A percentile compares a stretch with the other conserved stretches of the same genome.
phyloP scores from a whole-genome alignment of 495 filamentous ascomycete species.

The Neurospora sp. region DNA sequence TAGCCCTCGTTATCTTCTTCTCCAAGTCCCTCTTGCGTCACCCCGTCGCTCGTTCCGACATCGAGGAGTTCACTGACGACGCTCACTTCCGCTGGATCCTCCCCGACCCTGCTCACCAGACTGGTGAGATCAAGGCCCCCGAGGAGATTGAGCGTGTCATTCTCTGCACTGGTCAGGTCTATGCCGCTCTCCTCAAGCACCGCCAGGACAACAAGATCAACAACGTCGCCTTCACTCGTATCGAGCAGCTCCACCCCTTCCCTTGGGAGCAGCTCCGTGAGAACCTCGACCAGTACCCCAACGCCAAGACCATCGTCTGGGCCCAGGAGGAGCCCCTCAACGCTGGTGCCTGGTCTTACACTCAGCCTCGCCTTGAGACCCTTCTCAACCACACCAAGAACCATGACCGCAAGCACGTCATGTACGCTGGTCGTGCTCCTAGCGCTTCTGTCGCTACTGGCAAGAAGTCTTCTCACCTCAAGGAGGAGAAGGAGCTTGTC shows the following conservation, averaged over 20 bases:
- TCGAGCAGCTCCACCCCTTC: conserved; percentile 98
- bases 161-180: conserved; percentile 91
- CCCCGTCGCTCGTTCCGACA: conserved; percentile 74
- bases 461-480: conserved; percentile 75
- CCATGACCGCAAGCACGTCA: conserved; percentile 87
- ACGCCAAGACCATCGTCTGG: conserved; percentile 94
- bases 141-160: conserved; percentile 91
- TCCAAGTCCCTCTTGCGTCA: conserved; percentile 90
- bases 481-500: conserved; percentile 89
- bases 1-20: conserved; percentile 94
- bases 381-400: conserved; percentile 81
- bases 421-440: conserved; percentile 89
- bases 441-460: conserved; percentile 90
- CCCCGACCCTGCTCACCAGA: conserved; percentile 70
- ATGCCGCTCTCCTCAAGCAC: conserved; percentile 80
- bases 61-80: conserved; percentile 82
- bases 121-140: conserved; percentile 57
- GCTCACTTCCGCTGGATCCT: conserved; percentile 96
- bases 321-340: conserved; percentile 95
- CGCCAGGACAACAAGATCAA: conserved; percentile 74
- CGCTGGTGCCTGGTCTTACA: conserved; percentile 90
- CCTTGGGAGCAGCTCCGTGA: conserved; percentile 93
- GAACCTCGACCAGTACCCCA: conserved; percentile 92
- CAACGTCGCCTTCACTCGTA: conserved; percentile 83
- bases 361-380: conserved; percentile 92